Percentiles rank a stretch among this genome's conserved stretches.
phyloP scores from a whole-genome alignment of 2,329 filamentous ascomycete species.

The Penicillium sclerotiorum region DNA sequence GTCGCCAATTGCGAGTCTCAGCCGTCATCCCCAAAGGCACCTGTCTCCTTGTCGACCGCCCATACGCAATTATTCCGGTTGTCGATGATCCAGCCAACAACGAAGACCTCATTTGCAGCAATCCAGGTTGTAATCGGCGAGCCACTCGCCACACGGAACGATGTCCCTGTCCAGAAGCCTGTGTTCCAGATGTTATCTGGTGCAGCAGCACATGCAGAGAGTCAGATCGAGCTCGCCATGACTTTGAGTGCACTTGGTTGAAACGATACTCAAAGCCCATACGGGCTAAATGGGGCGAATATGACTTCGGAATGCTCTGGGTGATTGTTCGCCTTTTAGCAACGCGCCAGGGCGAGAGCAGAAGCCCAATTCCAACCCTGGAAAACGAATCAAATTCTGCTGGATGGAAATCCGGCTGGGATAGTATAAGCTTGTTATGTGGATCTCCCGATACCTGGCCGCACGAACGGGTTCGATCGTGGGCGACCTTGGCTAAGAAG shows the following conservation, averaged over 20 bases:
- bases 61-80: constrained; percentile 36
- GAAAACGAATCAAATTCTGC: neutral
- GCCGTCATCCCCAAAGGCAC: constrained; percentile 27
- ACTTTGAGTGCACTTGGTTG: constrained; percentile 36
- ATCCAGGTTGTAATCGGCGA: constrained; percentile 29
- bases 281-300: constrained; percentile 33
- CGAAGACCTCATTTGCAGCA: constrained; percentile 33
- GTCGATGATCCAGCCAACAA: constrained; percentile 29
- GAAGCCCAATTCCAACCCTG: neutral
- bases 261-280: constrained; percentile 27
- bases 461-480: constrained; percentile 29
- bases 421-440: constrained; percentile 30
- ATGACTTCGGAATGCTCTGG: constrained; percentile 39
- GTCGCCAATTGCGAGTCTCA: constrained; percentile 34
- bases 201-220: constrained; percentile 27
- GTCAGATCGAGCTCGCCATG: constrained; percentile 28
- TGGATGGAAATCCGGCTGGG: constrained; percentile 24
- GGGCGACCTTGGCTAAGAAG: constrained; percentile 33
- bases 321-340: constrained; percentile 36
- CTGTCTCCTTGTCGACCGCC: constrained; percentile 31
- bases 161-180: constrained; percentile 24
- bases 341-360: constrained; percentile 18
- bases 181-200: constrained; percentile 32
- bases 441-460: constrained; percentile 35
- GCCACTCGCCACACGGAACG: constrained; percentile 10